phyloP scores from a whole-genome alignment of 345 rosid genomes.

The Tarenaya hassleriana region DNA sequence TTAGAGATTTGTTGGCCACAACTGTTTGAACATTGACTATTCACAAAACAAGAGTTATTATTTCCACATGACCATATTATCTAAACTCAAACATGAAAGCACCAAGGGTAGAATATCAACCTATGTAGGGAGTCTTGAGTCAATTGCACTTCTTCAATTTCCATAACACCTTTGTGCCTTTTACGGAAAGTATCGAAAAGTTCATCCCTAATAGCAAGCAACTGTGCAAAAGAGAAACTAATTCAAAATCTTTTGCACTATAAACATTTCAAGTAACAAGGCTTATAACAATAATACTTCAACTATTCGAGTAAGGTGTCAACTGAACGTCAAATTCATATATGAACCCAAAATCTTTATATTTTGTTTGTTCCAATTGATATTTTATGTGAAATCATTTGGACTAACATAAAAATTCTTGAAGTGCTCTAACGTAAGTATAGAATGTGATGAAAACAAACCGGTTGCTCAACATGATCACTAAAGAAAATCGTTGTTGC shows the following conservation, averaged over 20 bases:
- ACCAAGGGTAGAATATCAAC: constrained; percentile 30
- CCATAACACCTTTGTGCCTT: constrained; percentile 90
- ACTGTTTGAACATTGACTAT: not conserved
- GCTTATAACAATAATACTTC: not conserved
- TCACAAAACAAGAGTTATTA: not conserved
- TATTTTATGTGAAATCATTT: constrained; percentile 7
- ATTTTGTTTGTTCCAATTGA: constrained; percentile 1
- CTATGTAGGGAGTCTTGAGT: constrained; percentile 82
- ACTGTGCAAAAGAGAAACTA: constrained; percentile 36
- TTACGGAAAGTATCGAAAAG: constrained; percentile 93
- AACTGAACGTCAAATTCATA: constrained; percentile 12
- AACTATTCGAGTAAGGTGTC: not conserved
- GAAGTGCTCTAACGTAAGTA: not conserved
- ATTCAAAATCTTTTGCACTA: constrained; percentile 10
- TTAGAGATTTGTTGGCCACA: not conserved
- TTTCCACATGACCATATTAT: constrained; percentile 14
- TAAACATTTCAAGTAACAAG: constrained; percentile 4
- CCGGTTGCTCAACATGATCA: constrained; percentile 97
- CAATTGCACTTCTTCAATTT: constrained; percentile 75
- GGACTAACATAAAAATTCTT: constrained; percentile 14
- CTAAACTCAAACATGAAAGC: not conserved
- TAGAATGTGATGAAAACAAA: constrained; percentile 30
- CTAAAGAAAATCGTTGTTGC: constrained; percentile 60
- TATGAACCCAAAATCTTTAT: not conserved
- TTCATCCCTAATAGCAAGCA: constrained; percentile 84